phyloP scores from a whole-genome alignment of 1,284 basidiomycete species.

The Cutaneotrichosporon cavernicola region DNA sequence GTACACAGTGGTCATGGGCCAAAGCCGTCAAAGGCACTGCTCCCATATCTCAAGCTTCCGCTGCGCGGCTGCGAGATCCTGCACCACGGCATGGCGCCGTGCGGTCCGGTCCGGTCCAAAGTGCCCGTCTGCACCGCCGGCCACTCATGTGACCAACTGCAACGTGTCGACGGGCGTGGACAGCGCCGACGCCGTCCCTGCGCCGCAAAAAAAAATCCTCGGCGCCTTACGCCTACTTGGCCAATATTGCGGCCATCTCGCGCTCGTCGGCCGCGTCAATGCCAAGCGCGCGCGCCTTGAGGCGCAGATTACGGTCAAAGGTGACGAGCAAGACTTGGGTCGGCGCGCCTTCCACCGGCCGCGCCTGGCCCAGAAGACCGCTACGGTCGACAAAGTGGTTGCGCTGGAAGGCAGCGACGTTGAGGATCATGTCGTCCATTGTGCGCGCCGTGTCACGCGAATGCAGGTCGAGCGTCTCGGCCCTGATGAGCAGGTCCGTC shows the following conservation, averaged over 20 bases:
- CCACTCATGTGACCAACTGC: too few relatives aligned
- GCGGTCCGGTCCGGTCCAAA: too few relatives aligned
- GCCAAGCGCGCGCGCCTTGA: constrained; percentile 50
- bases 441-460: constrained; percentile 60
- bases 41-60: too few relatives aligned
- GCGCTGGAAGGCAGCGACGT: constrained; percentile 86
- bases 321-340: constrained; percentile 85
- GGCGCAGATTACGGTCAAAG: constrained; percentile 74
- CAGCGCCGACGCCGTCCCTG: too few relatives aligned
- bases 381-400: constrained; percentile 88
- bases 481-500: constrained; percentile 74
- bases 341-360: constrained; percentile 47
- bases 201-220: too few relatives aligned
- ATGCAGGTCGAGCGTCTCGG: constrained; percentile 76
- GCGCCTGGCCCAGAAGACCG: constrained; percentile 59
- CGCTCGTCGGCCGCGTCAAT: constrained; percentile 51
- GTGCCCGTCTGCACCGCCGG: too few relatives aligned
- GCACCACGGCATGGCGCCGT: too few relatives aligned
- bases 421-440: constrained; percentile 93
- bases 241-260: constrained; percentile 47
- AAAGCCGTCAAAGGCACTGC: too few relatives aligned
- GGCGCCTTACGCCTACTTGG: constrained; percentile 9
- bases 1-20: too few relatives aligned
- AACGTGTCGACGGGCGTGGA: too few relatives aligned
- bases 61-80: too few relatives aligned